Evolutionary conservation across 2,329 filamentous ascomycete species (phyloP).

Genomic region (Dothistroma pini): DNA sequence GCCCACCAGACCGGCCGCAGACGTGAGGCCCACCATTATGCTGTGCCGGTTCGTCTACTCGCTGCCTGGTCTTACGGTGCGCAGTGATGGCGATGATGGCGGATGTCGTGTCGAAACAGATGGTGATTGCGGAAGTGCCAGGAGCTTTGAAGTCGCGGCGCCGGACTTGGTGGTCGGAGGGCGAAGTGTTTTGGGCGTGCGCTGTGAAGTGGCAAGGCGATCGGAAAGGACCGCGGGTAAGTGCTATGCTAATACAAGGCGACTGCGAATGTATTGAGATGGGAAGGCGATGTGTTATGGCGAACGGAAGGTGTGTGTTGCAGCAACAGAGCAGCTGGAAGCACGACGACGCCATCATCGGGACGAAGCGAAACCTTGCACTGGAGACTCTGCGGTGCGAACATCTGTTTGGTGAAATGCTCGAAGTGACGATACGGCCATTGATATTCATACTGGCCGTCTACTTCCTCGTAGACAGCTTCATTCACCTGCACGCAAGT

Average conservation of each 20-base stretch:
- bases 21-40: conserved; percentile 85
- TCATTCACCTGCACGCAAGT: not conserved
- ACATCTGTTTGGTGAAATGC: too few species aligned
- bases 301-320: not conserved
- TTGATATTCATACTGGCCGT: too few species aligned
- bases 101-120: conserved; percentile 12
- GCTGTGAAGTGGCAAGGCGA: not conserved
- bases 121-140: conserved; percentile 3
- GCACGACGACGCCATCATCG: too few species aligned
- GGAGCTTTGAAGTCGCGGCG: conserved; percentile 11
- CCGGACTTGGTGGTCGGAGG: conserved; percentile 7
- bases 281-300: not conserved
- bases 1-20: conserved; percentile 89
- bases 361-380: too few species aligned
- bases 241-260: not conserved
- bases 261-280: not conserved
- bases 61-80: not conserved
- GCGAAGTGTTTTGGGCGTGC: conserved; percentile 3
- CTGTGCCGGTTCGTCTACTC: conserved; percentile 1
- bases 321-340: not conserved
- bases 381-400: too few species aligned
- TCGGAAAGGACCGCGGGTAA: not conserved
- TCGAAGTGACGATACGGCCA: too few species aligned
- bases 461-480: not conserved
- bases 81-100: conserved; percentile 12